Conservation (phyloP, 495 filamentous ascomycete genomes). For the Xylaria intraflava region DNA sequence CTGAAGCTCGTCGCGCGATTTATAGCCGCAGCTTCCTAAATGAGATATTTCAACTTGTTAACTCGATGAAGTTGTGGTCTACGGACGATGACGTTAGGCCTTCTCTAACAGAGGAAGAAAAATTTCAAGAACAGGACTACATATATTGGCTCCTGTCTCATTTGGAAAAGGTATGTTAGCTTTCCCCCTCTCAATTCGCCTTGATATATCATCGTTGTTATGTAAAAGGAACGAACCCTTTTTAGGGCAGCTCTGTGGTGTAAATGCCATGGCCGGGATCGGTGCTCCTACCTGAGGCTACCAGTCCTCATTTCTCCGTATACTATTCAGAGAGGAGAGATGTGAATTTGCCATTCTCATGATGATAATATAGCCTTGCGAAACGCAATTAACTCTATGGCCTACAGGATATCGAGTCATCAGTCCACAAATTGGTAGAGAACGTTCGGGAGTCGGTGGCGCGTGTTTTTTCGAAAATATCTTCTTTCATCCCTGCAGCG, state of each 20-base stretch:
- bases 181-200: slow-evolving; percentile 9
- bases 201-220: slow-evolving; percentile 26
- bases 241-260: neutral
- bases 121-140: slow-evolving; percentile 32
- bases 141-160: slow-evolving; percentile 36
- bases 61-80: slow-evolving; percentile 54
- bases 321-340: no score
- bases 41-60: slow-evolving; percentile 47
- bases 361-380: neutral
- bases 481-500: slow-evolving; percentile 30
- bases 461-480: slow-evolving; percentile 42
- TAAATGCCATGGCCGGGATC: neutral
- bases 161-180: slow-evolving; percentile 39
- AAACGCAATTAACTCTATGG: neutral
- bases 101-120: slow-evolving; percentile 38
- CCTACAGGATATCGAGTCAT: slow-evolving; percentile 16
- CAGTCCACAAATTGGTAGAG: slow-evolving; percentile 22
- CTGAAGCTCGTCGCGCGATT: slow-evolving; percentile 34
- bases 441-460: slow-evolving; percentile 37
- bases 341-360: no score
- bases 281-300: neutral
- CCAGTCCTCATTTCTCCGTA: no score
- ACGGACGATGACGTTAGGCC: slow-evolving; percentile 39
- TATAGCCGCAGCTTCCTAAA: slow-evolving; percentile 36
- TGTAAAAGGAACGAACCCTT: neutral